Evolutionary conservation across 2,329 filamentous ascomycete genomes (phyloP).

Genomic region (Myriosclerotinia scirpicola): DNA sequence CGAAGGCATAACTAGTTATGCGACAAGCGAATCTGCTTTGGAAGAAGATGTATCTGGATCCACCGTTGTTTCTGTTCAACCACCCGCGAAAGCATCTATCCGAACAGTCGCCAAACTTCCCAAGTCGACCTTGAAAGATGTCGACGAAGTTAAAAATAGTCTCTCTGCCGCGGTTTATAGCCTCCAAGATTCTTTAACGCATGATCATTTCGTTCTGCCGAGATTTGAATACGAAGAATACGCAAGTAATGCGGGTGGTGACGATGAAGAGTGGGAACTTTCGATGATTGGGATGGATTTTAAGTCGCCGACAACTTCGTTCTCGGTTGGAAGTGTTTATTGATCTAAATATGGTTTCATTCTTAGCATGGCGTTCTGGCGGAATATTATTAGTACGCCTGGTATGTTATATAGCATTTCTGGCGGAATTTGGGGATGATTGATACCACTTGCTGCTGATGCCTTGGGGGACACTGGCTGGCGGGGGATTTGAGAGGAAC

Average conservation of each 20-base stretch:
- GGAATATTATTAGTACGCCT: not conserved
- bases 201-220: constrained; percentile 18
- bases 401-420: constrained; percentile 12
- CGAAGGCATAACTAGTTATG: not conserved
- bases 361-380: constrained; percentile 4
- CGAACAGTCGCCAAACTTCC: constrained; percentile 20
- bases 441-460: constrained; percentile 17
- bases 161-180: constrained; percentile 4
- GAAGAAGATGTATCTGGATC: not conserved
- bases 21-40: not conserved
- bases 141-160: not conserved
- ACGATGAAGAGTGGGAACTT: constrained; percentile 22
- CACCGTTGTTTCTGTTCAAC: not conserved
- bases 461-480: not conserved
- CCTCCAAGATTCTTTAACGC: constrained; percentile 17
- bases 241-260: constrained; percentile 4
- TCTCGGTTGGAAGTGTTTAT: constrained; percentile 11
- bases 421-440: constrained; percentile 7
- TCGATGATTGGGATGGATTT: constrained; percentile 23
- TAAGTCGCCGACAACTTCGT: not conserved
- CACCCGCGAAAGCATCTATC: not conserved
- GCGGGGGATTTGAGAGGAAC: constrained; percentile 9
- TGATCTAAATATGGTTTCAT: constrained; percentile 1
- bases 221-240: constrained; percentile 21
- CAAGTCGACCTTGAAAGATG: constrained; percentile 3